A percentile compares a stretch with the other conserved stretches of the same genome.
These are phyloP conservation scores for Thymus quinquecostatus DNA, from an alignment of 257 asterid species.

Conservation along the genomic window DNA sequence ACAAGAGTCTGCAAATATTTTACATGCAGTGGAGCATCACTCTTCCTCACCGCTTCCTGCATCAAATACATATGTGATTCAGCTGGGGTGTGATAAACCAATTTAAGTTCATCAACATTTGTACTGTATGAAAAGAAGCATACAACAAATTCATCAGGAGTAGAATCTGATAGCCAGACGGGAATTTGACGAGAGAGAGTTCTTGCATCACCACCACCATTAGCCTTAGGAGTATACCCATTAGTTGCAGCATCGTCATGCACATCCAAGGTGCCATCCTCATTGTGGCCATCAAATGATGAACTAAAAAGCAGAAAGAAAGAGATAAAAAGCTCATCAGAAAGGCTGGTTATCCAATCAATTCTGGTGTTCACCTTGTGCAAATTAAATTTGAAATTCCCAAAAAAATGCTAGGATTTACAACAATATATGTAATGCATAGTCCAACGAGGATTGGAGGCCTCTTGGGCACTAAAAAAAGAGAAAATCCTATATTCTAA, in stretches of 20 bases:
- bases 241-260: slow-evolving; percentile 61
- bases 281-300: slow-evolving; percentile 73
- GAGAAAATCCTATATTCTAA: not conserved
- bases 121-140: slow-evolving; percentile 46
- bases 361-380: slow-evolving; percentile 25
- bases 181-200: slow-evolving; percentile 68
- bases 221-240: slow-evolving; percentile 54
- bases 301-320: slow-evolving; percentile 56
- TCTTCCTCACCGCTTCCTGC: slow-evolving; percentile 95
- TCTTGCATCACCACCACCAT: slow-evolving; percentile 72
- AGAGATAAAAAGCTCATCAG: slow-evolving; percentile 27
- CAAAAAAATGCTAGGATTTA: not conserved
- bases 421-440: slow-evolving; percentile 6
- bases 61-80: slow-evolving; percentile 37
- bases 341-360: slow-evolving; percentile 11
- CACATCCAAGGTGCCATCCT: slow-evolving; percentile 61
- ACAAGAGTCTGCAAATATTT: slow-evolving; percentile 96
- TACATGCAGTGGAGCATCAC: slow-evolving; percentile 81
- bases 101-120: slow-evolving; percentile 31
- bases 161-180: slow-evolving; percentile 86
- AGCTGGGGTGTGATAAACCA: slow-evolving; percentile 35
- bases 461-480: slow-evolving; percentile 6
- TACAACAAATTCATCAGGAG: slow-evolving; percentile 98
- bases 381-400: slow-evolving; percentile 23
- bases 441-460: slow-evolving; percentile 25